phyloP scores from a whole-genome alignment of 1,284 basidiomycete genomes.

The Boletus semigastroideus region DNA sequence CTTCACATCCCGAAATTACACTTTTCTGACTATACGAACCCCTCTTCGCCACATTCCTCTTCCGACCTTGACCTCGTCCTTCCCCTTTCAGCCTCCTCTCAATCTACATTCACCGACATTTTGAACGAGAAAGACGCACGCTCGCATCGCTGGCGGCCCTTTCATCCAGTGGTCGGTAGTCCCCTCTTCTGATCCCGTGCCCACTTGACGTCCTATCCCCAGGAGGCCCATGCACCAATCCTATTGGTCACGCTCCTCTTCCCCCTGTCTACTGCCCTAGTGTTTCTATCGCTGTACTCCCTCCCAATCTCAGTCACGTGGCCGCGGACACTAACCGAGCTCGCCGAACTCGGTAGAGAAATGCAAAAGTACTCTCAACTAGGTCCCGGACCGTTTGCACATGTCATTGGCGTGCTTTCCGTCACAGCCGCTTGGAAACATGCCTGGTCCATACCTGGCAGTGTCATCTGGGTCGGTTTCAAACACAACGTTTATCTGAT shows the following conservation, averaged over 20 bases:
- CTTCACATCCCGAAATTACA: slow-evolving; percentile 44
- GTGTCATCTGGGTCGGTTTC: slow-evolving; percentile 73
- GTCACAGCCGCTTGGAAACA: slow-evolving; percentile 92
- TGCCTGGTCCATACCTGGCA: slow-evolving; percentile 91
- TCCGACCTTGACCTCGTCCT: slow-evolving; percentile 55
- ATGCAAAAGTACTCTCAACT: slow-evolving; percentile 76
- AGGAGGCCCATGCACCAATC: slow-evolving; percentile 69
- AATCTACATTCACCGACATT: slow-evolving; percentile 49
- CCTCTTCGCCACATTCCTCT: slow-evolving; percentile 53
- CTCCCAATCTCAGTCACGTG: slow-evolving; percentile 74
- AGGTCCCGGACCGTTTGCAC: slow-evolving; percentile 57
- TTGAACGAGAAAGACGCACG: slow-evolving; percentile 41
- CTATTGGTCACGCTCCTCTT: slow-evolving; percentile 68
- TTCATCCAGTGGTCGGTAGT: slow-evolving; percentile 49
- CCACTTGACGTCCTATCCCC: slow-evolving; percentile 14
- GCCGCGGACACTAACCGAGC: slow-evolving; percentile 72
- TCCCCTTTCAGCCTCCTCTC: slow-evolving; percentile 64
- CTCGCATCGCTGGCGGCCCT: slow-evolving; percentile 41
- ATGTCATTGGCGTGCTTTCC: slow-evolving; percentile 79
- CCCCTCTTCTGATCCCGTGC: slow-evolving; percentile 14
- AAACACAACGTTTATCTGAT: slow-evolving; percentile 30
- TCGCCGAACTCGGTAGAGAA: slow-evolving; percentile 70
- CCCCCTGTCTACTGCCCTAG: slow-evolving; percentile 56
- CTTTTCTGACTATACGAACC: slow-evolving; percentile 37
- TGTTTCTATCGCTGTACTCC: slow-evolving; percentile 50